A percentile compares a stretch with the other conserved stretches of the same genome.
phyloP scores from a whole-genome alignment of 2,329 filamentous ascomycete genomes.

The Arthrocladium fulminans region DNA sequence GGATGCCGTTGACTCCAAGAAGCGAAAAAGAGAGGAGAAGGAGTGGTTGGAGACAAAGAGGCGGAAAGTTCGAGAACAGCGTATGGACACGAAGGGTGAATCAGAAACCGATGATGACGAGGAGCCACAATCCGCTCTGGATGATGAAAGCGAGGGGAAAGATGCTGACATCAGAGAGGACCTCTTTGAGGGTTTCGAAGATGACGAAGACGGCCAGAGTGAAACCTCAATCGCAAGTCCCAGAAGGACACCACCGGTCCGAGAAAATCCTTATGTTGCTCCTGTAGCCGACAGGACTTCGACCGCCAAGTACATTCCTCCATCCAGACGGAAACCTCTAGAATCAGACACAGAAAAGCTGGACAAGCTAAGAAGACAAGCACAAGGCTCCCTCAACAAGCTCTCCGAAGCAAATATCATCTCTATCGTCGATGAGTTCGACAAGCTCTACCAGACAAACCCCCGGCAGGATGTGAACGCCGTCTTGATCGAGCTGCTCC shows the following conservation, averaged over 20 bases:
- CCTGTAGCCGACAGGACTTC: constrained; percentile 45
- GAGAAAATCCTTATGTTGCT: constrained; percentile 84
- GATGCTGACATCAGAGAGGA: constrained; percentile 27
- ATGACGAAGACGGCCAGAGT: constrained; percentile 15
- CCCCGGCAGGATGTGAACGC: constrained; percentile 83
- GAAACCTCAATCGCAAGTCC: constrained; percentile 19
- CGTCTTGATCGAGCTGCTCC: constrained; percentile 64
- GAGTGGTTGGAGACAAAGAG: constrained; percentile 45
- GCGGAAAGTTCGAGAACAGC: constrained; percentile 23
- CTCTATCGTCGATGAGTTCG: constrained; percentile 72
- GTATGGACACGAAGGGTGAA: constrained; percentile 24
- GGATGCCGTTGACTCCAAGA: constrained; percentile 40
- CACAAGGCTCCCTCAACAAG: constrained; percentile 84
- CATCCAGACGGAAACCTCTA: constrained; percentile 61
- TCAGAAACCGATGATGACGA: background rate
- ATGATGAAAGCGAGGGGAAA: constrained; percentile 31
- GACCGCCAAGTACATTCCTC: constrained; percentile 74
- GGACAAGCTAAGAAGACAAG: constrained; percentile 63
- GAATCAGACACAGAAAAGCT: constrained; percentile 59
- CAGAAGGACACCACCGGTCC: constrained; percentile 38
- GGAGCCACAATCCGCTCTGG: constrained; percentile 17
- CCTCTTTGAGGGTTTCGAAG: constrained; percentile 14
- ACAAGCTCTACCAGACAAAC: constrained; percentile 72
- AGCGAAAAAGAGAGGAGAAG: constrained; percentile 55
- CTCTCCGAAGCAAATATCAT: constrained; percentile 85